phyloP scores from a whole-genome alignment of 768 basidiomycete genomes.

The Hygrocybe coccinea region DNA sequence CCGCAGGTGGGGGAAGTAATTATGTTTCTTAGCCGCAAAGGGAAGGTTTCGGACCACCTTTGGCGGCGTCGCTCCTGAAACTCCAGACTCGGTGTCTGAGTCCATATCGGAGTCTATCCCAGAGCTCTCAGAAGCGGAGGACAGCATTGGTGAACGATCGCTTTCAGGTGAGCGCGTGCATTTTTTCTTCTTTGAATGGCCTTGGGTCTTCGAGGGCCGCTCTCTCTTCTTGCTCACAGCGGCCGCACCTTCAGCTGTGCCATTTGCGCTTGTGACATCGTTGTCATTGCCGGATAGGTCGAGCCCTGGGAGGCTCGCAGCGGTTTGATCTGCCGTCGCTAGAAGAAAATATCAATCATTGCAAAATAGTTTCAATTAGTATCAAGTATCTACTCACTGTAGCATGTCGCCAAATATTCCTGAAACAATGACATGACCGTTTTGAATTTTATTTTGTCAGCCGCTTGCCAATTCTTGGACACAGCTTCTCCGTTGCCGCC shows the following conservation, averaged over 20 bases:
- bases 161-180: neutral
- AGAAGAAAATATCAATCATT: neutral
- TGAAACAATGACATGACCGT: neutral
- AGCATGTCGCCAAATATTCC: constrained; percentile 7
- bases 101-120: neutral
- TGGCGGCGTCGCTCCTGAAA: neutral
- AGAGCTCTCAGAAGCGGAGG: neutral
- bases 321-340: neutral
- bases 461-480: constrained; percentile 1
- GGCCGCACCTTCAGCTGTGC: neutral
- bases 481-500: neutral
- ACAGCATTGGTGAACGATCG: neutral
- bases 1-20: neutral
- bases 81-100: neutral
- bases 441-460: constrained; percentile 3
- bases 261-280: neutral
- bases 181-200: neutral
- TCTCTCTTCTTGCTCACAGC: neutral
- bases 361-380: neutral
- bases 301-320: neutral
- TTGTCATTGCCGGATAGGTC: neutral
- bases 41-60: neutral
- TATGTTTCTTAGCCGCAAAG: neutral
- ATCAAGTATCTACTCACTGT: neutral
- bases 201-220: neutral